phyloP scores from a whole-genome alignment of 148 eudicot genomes.

The Cornus controversa region DNA sequence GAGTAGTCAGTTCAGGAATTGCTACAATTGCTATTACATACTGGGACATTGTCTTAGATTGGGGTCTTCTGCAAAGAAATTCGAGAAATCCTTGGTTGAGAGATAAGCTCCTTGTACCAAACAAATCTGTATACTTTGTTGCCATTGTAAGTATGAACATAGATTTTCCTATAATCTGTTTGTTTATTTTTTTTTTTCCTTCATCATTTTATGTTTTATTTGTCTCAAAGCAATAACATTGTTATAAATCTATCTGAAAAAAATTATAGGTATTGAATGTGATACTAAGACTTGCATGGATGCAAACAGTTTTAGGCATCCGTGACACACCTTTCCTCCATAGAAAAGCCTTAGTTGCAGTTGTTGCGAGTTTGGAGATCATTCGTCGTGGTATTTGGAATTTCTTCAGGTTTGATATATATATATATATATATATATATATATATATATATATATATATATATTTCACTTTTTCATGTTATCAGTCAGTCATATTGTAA shows the following conservation, averaged over 20 bases:
- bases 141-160: slow-evolving; percentile 30
- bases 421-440: no score
- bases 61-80: slow-evolving; percentile 32
- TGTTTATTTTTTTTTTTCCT: no score
- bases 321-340: slow-evolving; percentile 38
- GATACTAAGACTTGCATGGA: slow-evolving; percentile 57
- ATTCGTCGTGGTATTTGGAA: slow-evolving; percentile 65
- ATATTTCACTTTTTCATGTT: no score
- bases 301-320: slow-evolving; percentile 51
- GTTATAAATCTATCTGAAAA: not conserved
- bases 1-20: slow-evolving; percentile 22
- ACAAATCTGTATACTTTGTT: slow-evolving; percentile 30
- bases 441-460: no score
- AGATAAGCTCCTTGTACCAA: slow-evolving; percentile 32
- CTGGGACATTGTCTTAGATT: slow-evolving; percentile 35
- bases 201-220: not conserved
- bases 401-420: slow-evolving; percentile 46
- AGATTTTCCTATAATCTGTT: not conserved
- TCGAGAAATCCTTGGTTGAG: slow-evolving; percentile 33
- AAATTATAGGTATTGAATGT: slow-evolving; percentile 37
- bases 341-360: slow-evolving; percentile 33
- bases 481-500: no score
- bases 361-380: slow-evolving; percentile 49
- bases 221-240: not conserved
- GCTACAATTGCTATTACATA: slow-evolving; percentile 25